Base-by-base conservation (phyloP, 192 early-diverging fungal species). In the Podila epigama region DNA sequence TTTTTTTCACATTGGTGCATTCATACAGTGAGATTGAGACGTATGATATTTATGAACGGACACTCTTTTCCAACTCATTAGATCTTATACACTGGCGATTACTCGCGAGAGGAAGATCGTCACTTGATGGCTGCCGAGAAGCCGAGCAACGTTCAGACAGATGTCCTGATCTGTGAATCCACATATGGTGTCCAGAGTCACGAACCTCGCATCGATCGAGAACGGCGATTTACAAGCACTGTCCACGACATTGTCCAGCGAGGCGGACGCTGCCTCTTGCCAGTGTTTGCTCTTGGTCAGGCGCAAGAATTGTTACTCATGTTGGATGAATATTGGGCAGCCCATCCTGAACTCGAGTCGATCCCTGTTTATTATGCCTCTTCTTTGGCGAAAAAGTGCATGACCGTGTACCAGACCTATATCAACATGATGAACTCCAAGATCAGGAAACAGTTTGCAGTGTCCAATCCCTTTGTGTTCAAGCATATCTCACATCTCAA, bases 111-210 rank as follows among this genome's bases (percentile, higher is more conserved):
- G 82, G 97, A 99, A 80, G 98, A 99, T 84, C 89, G 98, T 10
- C 98, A 99, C 79, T 88, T 99, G 59, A 95, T 97, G 88, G 93
- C 96, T 3, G 98, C 97, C 5, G 98, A 99, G 68, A 87, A 90
- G 28, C 98, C 98, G 1, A 87, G 88, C 25, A 88, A 84, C 40
- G 90, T 93, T 0, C 72, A 88, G 27, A 89, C 95, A 11, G 96
- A 98, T 63, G 95, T 99, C 12, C 82, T 99, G 60, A 97, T 99
- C 51, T 94, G 92, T 54, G 98, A 99, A 70, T 92, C 91, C 33
- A 99, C 98, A 3, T 99, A 97, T 71, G 97, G 98, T 52, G 93
- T 99, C 34, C 96, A 98, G 72, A 94, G 91, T 65, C 95, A 98
- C 71, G 93, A 96, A 82, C 94, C 98, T 22, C 89, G 97, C n/a